Evolutionary conservation across 208 protist genomes (phyloP), one percentile per base, ranked within the genome.

Genomic region (Wallacemonas sp.): DNA sequence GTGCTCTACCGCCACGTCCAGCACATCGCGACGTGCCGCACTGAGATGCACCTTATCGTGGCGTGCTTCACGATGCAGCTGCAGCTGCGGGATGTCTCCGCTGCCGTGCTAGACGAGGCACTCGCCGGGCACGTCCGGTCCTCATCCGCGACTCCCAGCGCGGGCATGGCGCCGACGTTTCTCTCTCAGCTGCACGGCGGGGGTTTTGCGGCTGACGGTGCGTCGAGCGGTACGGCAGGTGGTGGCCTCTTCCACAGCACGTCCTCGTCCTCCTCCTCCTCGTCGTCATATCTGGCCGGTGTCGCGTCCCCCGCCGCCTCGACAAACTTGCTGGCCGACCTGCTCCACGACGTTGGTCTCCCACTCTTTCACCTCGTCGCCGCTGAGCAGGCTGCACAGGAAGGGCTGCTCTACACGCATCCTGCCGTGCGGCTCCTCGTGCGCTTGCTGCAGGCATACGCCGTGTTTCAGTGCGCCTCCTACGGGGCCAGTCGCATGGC

Each of bases 331-430:
- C 12, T 58, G 30, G 32, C 52, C 9, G 52, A 58, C 14, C 30
- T 58, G 12, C 26, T 58, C n/a, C 80, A 81, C 54, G 79, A 88
- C 52, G 85, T 88, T 32, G 85, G 85, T 4, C 69, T 91, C 5
- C 76, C 85, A 4, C 85, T 88, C 61, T 72, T 71, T 19, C 85
- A 91, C 48, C 55, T 91, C 17, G 64, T 75, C 21, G 78, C 81
- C 1, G 85, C 85, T 8, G 85, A 85, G 63, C 39, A 39, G 11
- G 73, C 70, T 2, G 58, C 72, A 6, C 52, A 58, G 52, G 52
- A 58, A 38, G 52, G 63, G 68, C 44, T 57, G 68, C 32, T 61
- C 64, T 21, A 44, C 72, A 26, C 67, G 61, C 33, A 70, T 61
- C 47, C 61, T 70, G 24, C 58, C 72, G 38, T 57, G n/a, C 38